Conservation (phyloP, 495 filamentous ascomycete species). For the Hypoxylon lenormandii region DNA sequence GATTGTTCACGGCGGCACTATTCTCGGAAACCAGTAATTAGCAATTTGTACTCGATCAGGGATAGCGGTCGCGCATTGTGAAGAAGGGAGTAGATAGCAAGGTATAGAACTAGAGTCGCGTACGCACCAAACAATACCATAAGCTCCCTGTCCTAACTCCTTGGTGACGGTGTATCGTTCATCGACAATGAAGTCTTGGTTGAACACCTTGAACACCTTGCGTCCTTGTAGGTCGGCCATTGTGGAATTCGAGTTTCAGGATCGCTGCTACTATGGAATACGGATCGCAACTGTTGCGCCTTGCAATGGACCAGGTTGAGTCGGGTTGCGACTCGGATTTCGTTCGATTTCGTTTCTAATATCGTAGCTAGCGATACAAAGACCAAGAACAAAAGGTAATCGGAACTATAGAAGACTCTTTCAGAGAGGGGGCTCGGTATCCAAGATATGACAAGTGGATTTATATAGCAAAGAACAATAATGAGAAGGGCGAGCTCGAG, state of each 20-base stretch:
- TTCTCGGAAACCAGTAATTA: slow-evolving; percentile 26
- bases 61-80: too few species aligned
- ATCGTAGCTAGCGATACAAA: slow-evolving; percentile 8
- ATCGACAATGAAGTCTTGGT: slow-evolving; percentile 99
- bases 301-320: slow-evolving; percentile 10
- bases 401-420: slow-evolving; percentile 1
- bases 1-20: slow-evolving; percentile 91
- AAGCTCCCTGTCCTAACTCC: slow-evolving; percentile 96
- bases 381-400: slow-evolving; percentile 12
- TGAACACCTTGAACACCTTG: slow-evolving; percentile 99
- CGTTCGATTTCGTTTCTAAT: slow-evolving; percentile 2
- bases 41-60: slow-evolving; percentile 10
- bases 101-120: background rate
- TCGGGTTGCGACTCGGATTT: slow-evolving; percentile 19
- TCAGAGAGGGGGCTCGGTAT: slow-evolving; percentile 4
- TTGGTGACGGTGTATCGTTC: slow-evolving; percentile 98
- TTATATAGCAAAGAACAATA: slow-evolving; percentile 25
- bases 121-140: slow-evolving; percentile 96
- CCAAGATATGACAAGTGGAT: slow-evolving; percentile 1
- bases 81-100: too few species aligned
- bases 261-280: slow-evolving; percentile 2
- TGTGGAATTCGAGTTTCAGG: slow-evolving; percentile 23
- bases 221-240: slow-evolving; percentile 86
- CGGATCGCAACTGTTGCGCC: background rate
- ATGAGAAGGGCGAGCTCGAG: background rate